Conservation (phyloP, 441 rosid species). For the Eruca vesicaria region DNA sequence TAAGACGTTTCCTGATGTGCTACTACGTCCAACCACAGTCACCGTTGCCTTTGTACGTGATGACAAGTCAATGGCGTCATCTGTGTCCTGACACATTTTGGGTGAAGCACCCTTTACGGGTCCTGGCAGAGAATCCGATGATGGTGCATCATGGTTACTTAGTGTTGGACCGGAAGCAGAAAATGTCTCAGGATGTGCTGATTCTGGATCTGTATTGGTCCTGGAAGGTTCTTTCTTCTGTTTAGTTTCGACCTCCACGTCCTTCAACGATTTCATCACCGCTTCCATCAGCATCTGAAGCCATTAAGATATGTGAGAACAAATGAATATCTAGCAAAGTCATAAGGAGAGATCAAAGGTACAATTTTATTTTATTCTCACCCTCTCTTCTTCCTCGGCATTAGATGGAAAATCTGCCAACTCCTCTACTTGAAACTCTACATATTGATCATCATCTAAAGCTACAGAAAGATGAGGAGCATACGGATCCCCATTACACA, state of each 20-base stretch:
- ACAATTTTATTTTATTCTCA: conserved; percentile 35
- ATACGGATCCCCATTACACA: conserved; percentile 67
- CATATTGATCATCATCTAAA: conserved; percentile 73
- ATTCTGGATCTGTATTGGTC: conserved; percentile 22
- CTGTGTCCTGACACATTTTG: conserved; percentile 16
- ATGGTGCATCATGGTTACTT: conserved; percentile 28
- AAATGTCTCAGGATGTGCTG: conserved; percentile 21
- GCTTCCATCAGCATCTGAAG: conserved; percentile 94
- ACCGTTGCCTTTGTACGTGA: conserved; percentile 76
- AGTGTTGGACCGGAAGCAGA: conserved; percentile 4
- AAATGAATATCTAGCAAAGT: background rate
- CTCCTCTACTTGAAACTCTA: conserved; percentile 84
- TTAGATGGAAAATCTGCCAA: conserved; percentile 69
- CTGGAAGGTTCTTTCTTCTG: conserved; percentile 39
- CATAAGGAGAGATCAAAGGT: background rate
- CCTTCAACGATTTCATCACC: conserved; percentile 67
- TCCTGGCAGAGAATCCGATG: conserved; percentile 31
- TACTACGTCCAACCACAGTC: conserved; percentile 60
- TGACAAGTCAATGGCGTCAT: conserved; percentile 51
- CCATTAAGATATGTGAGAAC: conserved; percentile 9
- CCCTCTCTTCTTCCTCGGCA: conserved; percentile 91
- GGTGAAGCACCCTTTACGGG: background rate
- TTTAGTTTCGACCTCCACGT: conserved; percentile 43
- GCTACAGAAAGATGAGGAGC: conserved; percentile 69
- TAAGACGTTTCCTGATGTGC: conserved; percentile 59